phyloP scores from a whole-genome alignment of 1,284 basidiomycete species.

The Fomes fomentarius region DNA sequence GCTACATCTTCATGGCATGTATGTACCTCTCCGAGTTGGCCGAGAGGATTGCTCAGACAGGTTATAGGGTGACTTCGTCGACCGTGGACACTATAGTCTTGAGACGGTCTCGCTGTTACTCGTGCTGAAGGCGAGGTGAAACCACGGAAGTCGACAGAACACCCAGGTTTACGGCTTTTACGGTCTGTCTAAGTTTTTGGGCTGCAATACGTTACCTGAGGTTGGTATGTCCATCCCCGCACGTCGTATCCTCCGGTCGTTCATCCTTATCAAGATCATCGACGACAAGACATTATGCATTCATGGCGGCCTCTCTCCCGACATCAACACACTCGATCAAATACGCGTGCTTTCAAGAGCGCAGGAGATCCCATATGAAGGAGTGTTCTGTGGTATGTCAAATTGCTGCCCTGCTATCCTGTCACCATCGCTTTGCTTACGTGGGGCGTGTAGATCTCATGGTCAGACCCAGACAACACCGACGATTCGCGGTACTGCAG shows the following conservation, averaged over 20 bases:
- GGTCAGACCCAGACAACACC: conserved; percentile 96
- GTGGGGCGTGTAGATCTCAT: conserved; percentile 89
- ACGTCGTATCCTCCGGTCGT: background rate
- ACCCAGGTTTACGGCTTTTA: conserved; percentile 99
- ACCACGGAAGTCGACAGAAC: conserved; percentile 96
- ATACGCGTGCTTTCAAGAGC: conserved; percentile 89
- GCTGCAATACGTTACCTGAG: conserved; percentile 91
- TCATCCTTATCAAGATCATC: conserved; percentile 68
- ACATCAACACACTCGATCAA: conserved; percentile 91
- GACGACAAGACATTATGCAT: conserved; percentile 92
- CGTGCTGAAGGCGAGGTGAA: conserved; percentile 93
- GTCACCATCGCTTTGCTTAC: too few relatives aligned
- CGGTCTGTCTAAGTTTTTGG: conserved; percentile 79
- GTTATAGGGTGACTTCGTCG: conserved; percentile 93
- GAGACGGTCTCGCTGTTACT: conserved; percentile 93
- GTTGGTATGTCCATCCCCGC: conserved; percentile 56
- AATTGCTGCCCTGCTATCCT: background rate
- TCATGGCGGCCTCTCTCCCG: conserved; percentile 91
- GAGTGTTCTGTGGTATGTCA: conserved; percentile 89
- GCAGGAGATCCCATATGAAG: conserved; percentile 96
- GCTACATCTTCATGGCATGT: conserved; percentile 98
- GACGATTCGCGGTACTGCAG: too few relatives aligned
- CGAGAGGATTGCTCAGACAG: conserved; percentile 26
- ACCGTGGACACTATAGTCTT: conserved; percentile 95
- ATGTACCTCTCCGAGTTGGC: conserved; percentile 39